phyloP scores from a whole-genome alignment of 1,284 basidiomycete species.

The Cryptococcus sp. region DNA sequence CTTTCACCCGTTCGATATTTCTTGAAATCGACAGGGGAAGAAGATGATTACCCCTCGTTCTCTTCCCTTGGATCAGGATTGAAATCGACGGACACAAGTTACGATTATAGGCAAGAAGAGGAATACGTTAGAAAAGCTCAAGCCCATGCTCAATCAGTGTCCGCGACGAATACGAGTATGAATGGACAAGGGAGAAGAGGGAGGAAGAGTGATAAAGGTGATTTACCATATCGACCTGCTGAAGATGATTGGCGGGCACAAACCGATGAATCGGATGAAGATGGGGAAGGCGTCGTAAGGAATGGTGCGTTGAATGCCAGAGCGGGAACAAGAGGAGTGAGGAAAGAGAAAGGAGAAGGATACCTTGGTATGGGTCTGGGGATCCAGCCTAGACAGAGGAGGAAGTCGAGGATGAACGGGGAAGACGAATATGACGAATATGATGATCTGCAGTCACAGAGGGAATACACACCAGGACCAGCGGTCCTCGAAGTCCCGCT shows the following conservation, averaged over 20 bases:
- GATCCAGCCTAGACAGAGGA: slow-evolving; percentile 21
- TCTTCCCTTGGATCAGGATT: slow-evolving; percentile 18
- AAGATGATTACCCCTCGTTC: slow-evolving; percentile 24
- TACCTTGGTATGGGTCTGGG: slow-evolving; percentile 36
- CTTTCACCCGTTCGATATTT: slow-evolving; percentile 35
- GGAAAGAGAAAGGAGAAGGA: slow-evolving; percentile 31
- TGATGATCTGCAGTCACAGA: slow-evolving; percentile 2
- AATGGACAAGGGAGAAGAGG: slow-evolving; percentile 1
- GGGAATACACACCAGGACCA: neutral
- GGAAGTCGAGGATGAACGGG: slow-evolving; percentile 8
- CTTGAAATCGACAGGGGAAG: slow-evolving; percentile 21
- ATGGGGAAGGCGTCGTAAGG: slow-evolving; percentile 33
- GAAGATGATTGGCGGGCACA: slow-evolving; percentile 29
- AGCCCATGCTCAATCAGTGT: slow-evolving; percentile 2
- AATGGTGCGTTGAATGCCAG: slow-evolving; percentile 31
- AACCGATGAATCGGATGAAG: slow-evolving; percentile 29
- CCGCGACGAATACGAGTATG: neutral
- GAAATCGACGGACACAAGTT: slow-evolving; percentile 17
- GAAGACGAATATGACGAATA: slow-evolving; percentile 3
- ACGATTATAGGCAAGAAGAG: slow-evolving; percentile 32
- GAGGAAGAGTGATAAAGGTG: slow-evolving; percentile 20
- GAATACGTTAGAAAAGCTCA: slow-evolving; percentile 21
- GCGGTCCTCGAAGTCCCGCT: neutral
- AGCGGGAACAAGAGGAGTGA: slow-evolving; percentile 27
- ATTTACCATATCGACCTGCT: slow-evolving; percentile 37